These are phyloP conservation scores for Isoetes taiwanensis DNA, from an alignment of 75 land plant genomes.

Conservation along the genomic window DNA sequence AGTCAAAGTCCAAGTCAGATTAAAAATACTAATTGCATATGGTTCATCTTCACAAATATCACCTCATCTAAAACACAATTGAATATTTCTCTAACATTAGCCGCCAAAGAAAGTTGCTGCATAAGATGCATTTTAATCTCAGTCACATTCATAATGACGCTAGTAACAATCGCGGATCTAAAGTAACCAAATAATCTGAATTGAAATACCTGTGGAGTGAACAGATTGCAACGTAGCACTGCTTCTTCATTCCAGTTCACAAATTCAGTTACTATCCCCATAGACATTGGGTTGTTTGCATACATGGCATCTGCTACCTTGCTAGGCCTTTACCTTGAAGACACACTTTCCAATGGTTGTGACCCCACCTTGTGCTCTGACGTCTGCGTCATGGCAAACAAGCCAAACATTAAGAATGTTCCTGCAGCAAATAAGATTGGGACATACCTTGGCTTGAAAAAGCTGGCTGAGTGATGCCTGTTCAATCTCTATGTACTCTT, in stretches of 20 bases:
- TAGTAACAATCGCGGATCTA: no score
- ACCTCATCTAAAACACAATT: conserved; percentile 89
- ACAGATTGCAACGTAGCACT: conserved; percentile 68
- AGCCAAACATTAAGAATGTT: neutral
- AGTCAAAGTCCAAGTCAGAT: neutral
- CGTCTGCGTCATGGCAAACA: conserved; percentile 32
- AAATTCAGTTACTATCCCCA: conserved; percentile 87
- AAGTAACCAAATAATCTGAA: neutral
- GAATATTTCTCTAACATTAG: conserved; percentile 72
- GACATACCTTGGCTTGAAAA: conserved; percentile 64
- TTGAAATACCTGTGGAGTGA: conserved; percentile 64
- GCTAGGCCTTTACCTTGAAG: conserved; percentile 39
- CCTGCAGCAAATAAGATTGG: no score
- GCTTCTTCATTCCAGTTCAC: conserved; percentile 99
- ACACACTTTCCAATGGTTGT: conserved; percentile 38
- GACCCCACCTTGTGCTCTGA: conserved; percentile 61
- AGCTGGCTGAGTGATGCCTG: conserved; percentile 81
- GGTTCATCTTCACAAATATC: conserved; percentile 1
- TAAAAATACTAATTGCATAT: neutral
- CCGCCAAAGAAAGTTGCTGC: conserved; percentile 73
- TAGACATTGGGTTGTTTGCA: conserved; percentile 67
- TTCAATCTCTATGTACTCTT: conserved; percentile 87
- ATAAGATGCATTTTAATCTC: no score
- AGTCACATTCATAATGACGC: no score
- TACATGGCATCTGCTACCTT: conserved; percentile 38